Evolutionary conservation across 495 filamentous ascomycete species (phyloP).

Genomic region (Lasiosphaeriaceae sp.): DNA sequence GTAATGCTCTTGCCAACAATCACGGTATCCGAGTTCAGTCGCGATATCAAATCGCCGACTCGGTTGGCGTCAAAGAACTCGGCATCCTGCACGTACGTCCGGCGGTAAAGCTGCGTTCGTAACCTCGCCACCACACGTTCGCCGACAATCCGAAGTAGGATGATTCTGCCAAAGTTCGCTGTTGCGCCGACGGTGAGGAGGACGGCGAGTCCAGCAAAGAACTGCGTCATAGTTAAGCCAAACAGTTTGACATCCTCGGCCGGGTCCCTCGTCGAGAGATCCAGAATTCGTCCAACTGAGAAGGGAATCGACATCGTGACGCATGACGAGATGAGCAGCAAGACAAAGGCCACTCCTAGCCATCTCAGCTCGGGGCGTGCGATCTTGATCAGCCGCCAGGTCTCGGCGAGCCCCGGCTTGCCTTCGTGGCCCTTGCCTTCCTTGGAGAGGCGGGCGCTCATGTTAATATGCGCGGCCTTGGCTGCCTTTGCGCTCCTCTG

Average conservation of each 20-base stretch:
- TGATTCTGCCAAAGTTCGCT: conserved; percentile 91
- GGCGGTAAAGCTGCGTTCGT: conserved; percentile 81
- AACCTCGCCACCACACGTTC: conserved; percentile 89
- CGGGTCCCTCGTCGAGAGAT: conserved; percentile 47
- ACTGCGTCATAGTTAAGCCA: conserved; percentile 33
- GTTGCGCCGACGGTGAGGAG: conserved; percentile 37
- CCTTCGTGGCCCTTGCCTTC: conserved; percentile 65
- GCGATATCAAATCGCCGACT: conserved; percentile 91
- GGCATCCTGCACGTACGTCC: conserved; percentile 90
- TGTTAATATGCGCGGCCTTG: conserved; percentile 84
- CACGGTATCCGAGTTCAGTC: conserved; percentile 91
- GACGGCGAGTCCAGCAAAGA: conserved; percentile 36
- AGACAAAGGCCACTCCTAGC: conserved; percentile 73
- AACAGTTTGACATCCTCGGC: conserved; percentile 31
- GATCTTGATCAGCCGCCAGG: conserved; percentile 85
- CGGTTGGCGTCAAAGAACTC: conserved; percentile 99
- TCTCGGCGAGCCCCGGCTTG: conserved; percentile 67
- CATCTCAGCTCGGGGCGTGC: conserved; percentile 77
- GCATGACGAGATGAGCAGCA: conserved; percentile 79
- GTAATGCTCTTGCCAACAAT: conserved; percentile 98
- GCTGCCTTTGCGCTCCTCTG: conserved; percentile 64
- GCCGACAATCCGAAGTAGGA: conserved; percentile 90
- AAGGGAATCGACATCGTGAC: conserved; percentile 95
- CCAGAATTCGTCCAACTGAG: conserved; percentile 92
- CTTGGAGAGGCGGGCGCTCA: conserved; percentile 80